phyloP scores from a whole-genome alignment of 768 basidiomycete species.

The Clavulina sp. region DNA sequence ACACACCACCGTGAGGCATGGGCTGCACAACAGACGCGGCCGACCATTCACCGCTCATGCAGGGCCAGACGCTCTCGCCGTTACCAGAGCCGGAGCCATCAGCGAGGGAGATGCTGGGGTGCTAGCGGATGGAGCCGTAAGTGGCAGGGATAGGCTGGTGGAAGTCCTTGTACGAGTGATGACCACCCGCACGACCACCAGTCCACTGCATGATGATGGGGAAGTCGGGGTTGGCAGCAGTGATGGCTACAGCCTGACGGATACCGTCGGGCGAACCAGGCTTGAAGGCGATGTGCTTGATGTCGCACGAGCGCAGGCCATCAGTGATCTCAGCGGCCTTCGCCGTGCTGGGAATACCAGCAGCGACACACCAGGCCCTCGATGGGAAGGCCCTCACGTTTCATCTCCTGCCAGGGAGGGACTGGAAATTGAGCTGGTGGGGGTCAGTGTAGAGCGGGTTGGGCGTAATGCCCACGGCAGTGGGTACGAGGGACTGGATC shows the following conservation, averaged over 20 bases:
- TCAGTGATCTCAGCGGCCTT: constrained; percentile 94
- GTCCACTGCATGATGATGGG: constrained; percentile 98
- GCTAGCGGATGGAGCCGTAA: constrained; percentile 75
- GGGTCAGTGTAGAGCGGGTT: constrained; percentile 98
- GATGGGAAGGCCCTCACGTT: constrained; percentile 81
- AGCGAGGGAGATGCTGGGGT: constrained; percentile 72
- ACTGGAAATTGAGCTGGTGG: constrained; percentile 91
- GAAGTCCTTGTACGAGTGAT: constrained; percentile 68
- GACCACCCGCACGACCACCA: constrained; percentile 95
- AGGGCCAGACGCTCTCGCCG: constrained; percentile 89
- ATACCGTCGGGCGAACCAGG: constrained; percentile 97
- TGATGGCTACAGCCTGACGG: constrained; percentile 90
- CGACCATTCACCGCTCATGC: constrained; percentile 91
- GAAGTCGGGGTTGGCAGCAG: constrained; percentile 81
- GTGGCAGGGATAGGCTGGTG: constrained; percentile 86
- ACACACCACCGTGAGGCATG: constrained; percentile 96
- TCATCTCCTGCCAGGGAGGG: constrained; percentile 96
- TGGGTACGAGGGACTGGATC: constrained; percentile 68
- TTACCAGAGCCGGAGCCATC: constrained; percentile 92
- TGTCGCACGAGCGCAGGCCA: constrained; percentile 62
- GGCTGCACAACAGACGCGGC: constrained; percentile 53
- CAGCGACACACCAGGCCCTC: constrained; percentile 99
- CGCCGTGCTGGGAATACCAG: constrained; percentile 90
- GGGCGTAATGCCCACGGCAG: constrained; percentile 82
- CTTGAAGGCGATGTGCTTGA: constrained; percentile 95